Evolutionary conservation across 1,139 yeast genomes (phyloP), one percentile per base, ranked within the genome.

Genomic region (Debaryomyces robertsiae): DNA sequence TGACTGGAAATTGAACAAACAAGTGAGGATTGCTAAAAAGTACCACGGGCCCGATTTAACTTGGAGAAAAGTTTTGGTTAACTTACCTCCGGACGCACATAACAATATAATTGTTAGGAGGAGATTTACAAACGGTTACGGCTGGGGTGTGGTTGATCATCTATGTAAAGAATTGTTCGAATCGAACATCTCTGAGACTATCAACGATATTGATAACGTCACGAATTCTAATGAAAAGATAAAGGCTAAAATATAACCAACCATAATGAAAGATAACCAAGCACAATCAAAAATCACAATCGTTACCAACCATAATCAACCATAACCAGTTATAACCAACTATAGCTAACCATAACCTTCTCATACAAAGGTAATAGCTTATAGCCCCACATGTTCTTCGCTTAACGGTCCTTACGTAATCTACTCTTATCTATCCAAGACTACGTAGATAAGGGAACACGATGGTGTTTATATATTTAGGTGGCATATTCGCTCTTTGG

Each of bases 21-120:
- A 65, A 58, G 98, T 90, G 44, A 72, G 75, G 42, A 86, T 93
- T 41, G 98, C 98, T 0, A 69, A 94, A 38, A 80, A 81, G 42
- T 93, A 95, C 82, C 98, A 93, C 58, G 68, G 77, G 5, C 55
- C 54, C 37, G 79, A 77, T 3, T 75, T 89, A 79, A 67, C 78
- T 9, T 93, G 99, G 99, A 71, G 98, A 32, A 93, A 93, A 60
- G 95, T 94, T 1, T 65, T 94, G 35, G 97, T 93, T 1, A 79
- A 81, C 39, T 64, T 94, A 43, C 83, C 84, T 40, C 96, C 97
- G 0, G 99, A 93, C 62, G 96, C 99, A 0, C 99, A 93, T 58
- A 93, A 93, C 57, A 93, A 93, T 55, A 90, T 94, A 32, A 72
- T 87, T 11, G 98, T 93, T 1, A 69, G 99, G 48, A 71, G 99